Conservation (phyloP, 208 protist genomes). For the Trypanosoma avium region DNA sequence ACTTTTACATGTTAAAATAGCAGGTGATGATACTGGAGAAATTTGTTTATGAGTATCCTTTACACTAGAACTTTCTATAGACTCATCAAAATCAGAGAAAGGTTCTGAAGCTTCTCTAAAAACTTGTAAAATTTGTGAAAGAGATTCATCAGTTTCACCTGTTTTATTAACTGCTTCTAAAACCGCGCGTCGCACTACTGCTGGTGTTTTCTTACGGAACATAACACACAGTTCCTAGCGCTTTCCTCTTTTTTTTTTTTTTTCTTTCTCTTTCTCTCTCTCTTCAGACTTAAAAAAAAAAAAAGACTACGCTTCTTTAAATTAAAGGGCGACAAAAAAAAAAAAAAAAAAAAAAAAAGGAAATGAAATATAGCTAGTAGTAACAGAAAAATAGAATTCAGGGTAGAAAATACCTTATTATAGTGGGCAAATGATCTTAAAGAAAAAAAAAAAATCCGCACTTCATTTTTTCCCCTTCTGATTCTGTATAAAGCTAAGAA, state of each 20-base stretch:
- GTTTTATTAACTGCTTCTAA: slow-evolving; percentile 12
- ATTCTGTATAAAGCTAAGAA: too few species aligned
- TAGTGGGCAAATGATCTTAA: too few species aligned
- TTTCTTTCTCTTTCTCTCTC: slow-evolving; percentile 10
- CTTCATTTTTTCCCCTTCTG: too few species aligned
- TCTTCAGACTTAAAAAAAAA: slow-evolving; percentile 2
- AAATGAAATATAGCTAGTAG: background rate
- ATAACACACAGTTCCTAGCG: slow-evolving; percentile 18
- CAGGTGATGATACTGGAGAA: background rate
- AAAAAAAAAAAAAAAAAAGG: background rate
- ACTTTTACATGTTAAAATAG: slow-evolving; percentile 54
- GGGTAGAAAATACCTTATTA: too few species aligned
- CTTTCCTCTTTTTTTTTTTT: background rate
- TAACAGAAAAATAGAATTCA: background rate
- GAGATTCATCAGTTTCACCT: slow-evolving; percentile 18
- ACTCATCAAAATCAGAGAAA: slow-evolving; percentile 71
- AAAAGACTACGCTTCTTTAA: background rate
- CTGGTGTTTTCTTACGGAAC: slow-evolving; percentile 42
- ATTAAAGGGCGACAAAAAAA: background rate
- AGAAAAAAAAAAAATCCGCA: too few species aligned
- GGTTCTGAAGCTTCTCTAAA: slow-evolving; percentile 43
- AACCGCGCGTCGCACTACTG: slow-evolving; percentile 17
- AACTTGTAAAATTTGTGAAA: slow-evolving; percentile 30
- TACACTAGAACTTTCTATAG: slow-evolving; percentile 22
- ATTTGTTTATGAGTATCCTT: too few species aligned